Base-by-base conservation (phyloP, 495 filamentous ascomycete genomes). In the Aspergillus incahuasiensis region DNA sequence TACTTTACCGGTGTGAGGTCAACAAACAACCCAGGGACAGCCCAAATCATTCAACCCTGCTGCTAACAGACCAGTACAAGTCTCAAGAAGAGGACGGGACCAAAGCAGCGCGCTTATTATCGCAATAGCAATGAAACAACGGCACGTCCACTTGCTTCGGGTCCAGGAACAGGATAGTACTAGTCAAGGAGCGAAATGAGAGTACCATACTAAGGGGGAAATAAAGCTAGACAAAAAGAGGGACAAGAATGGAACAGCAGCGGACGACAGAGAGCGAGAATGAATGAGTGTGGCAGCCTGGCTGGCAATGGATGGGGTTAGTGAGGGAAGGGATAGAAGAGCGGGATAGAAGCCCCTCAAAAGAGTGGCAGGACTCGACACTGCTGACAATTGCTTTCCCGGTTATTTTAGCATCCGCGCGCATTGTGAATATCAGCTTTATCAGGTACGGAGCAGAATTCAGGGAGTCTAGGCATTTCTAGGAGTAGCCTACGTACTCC, bases 281-380 rank as follows among this genome's bases (percentile, higher is more conserved):
- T 18, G 45, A 42, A 18, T 9, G 42, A 28, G n/a, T 20, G 35
- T 25, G 34, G 44, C 35, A 49, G 38, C 32, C 32, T 48, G 45
- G 48, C 48, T 32, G 44, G 32, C 30, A 35, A 16, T 20, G 6
- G 35, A 43, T 18, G 35, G 42, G 21, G 34, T 32, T 35, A 21
- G 34, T 32, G 32, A 56, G 40, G 45, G 54, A 56, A 56, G 54
- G 54, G 54, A 56, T 56, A 12, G n/a, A 9, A 21, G 13, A 40
- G 2, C 9, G 32, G 32, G 35, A 40, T 32, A 52, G 7, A 20
- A 24, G 19, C 42, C 42, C 19, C 42, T 20, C 42, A 28, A 46
- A 46, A 46, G 20, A 46, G 43, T 46, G 43, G 43, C 43, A 46
- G 43, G 43, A 28, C 11, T 46, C 11, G 21, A 16, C 22, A 7